A percentile compares a stretch with the other conserved stretches of the same genome.
Evolutionary conservation across 106 monocot species (phyloP).

Genomic region (Dendrobium huoshanense): DNA sequence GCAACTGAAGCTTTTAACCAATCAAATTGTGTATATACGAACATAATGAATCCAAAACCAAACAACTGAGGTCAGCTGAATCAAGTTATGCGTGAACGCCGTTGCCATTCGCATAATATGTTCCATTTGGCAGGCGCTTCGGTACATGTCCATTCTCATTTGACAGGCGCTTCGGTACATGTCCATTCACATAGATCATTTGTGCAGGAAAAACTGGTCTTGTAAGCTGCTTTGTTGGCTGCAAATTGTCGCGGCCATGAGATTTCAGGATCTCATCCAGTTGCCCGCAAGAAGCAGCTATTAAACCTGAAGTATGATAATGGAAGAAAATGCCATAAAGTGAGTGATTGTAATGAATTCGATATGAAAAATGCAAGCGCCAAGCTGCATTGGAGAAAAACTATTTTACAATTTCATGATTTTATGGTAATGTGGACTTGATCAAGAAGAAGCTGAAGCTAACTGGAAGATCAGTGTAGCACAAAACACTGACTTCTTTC

Average conservation of each 20-base stretch:
- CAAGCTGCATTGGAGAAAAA: too few relatives aligned
- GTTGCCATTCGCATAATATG: slow-evolving; percentile 46
- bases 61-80: background rate
- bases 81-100: slow-evolving; percentile 45
- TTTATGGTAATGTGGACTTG: too few relatives aligned
- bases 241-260: background rate
- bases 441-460: too few relatives aligned
- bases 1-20: background rate
- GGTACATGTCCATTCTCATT: slow-evolving; percentile 22
- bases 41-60: background rate
- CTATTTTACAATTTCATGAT: too few relatives aligned
- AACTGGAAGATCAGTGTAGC: too few relatives aligned
- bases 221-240: background rate
- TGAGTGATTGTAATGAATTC: too few relatives aligned
- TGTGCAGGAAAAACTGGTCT: slow-evolving; percentile 26
- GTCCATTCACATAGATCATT: slow-evolving; percentile 25
- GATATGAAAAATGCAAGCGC: too few relatives aligned
- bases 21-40: background rate
- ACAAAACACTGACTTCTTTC: too few relatives aligned
- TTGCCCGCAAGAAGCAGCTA: slow-evolving; percentile 56
- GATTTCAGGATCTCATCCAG: slow-evolving; percentile 24
- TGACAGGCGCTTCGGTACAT: slow-evolving; percentile 21
- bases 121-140: slow-evolving; percentile 24
- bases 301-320: slow-evolving; percentile 36
- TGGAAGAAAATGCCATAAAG: too few relatives aligned